Base-by-base conservation (phyloP, 2,329 filamentous ascomycete species). In the Trichoderma citrinoviride region DNA sequence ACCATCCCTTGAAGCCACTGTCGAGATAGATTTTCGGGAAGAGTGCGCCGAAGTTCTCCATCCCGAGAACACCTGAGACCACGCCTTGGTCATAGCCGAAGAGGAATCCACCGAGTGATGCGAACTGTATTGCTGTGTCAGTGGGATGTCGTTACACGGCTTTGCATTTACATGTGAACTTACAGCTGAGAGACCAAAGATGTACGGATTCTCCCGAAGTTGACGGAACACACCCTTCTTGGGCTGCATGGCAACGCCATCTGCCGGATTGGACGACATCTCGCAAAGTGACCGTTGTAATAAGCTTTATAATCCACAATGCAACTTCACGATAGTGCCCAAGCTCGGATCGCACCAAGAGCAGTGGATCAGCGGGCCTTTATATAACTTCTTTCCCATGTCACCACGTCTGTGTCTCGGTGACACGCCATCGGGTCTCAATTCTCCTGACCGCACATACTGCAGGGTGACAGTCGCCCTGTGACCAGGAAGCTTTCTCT, bases 61-160 rank as follows among this genome's bases (percentile, higher is more conserved):
- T 83, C 0, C 74, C 77, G 33, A 82, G 70, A 1, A 82, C 76
- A n/a, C 78, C 79, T 1, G 78, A 80, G 7, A 83, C 74, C 17
- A 82, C 80, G 3, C 80, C 81, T 57, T 83, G 81, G 61, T 83
- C 80, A 69, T 83, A 82, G 1, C 81, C 81, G 44, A 80, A 83
- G 1, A 82, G 74, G 21, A 83, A 82, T 65, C 73, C 77, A 1
- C 75, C 76, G 3, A 80, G 76, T 41, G 75, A 71, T 4, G 74
- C 72, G 53, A 76, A 75, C 70, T 74, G n/a, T n/a, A 37, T 17
- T 37, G 21, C 5, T 8, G 12, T 25, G 37, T 53, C 15, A 61
- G 46, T 33, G n/a, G 2, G 25, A 2, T 29, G n/a, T 12, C 7
- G 14, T 19, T 19, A 27, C 17, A 50, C 25, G 17, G 15, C 2